Conservation (phyloP, 2,329 filamentous ascomycete genomes). For the Fusarium cyanostomum region DNA sequence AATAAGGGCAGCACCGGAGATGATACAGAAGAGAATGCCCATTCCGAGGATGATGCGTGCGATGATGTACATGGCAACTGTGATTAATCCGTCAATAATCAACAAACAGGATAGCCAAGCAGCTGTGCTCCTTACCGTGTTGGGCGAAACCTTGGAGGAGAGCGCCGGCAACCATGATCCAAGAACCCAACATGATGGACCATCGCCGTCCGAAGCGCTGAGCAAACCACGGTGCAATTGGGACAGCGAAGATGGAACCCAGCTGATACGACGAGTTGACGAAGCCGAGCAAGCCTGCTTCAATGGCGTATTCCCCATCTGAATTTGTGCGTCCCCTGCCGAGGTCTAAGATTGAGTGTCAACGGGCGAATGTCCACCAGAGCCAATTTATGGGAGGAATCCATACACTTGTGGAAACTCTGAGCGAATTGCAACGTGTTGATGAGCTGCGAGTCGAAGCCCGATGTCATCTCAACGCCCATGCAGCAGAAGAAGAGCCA, state of each 20-base stretch:
- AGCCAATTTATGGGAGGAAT: no score
- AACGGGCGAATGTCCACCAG: background rate
- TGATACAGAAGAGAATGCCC: slow-evolving; percentile 69
- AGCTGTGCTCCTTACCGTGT: slow-evolving; percentile 42
- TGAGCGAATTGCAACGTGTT: slow-evolving; percentile 54
- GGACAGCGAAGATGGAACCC: slow-evolving; percentile 63
- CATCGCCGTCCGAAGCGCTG: slow-evolving; percentile 57
- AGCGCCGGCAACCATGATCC: slow-evolving; percentile 64
- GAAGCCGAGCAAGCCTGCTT: slow-evolving; percentile 54
- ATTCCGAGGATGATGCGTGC: slow-evolving; percentile 68
- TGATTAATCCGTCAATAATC: background rate
- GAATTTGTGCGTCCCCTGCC: slow-evolving; percentile 30
- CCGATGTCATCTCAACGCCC: slow-evolving; percentile 66
- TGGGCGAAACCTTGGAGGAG: slow-evolving; percentile 63
- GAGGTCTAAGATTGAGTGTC: slow-evolving; percentile 13
- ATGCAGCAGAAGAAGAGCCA: slow-evolving; percentile 63
- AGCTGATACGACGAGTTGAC: slow-evolving; percentile 64
- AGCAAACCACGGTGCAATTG: slow-evolving; percentile 61
- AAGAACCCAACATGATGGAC: slow-evolving; percentile 65
- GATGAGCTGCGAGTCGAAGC: slow-evolving; percentile 61
- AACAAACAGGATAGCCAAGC: no score
- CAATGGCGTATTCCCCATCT: slow-evolving; percentile 38
- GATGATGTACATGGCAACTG: slow-evolving; percentile 68
- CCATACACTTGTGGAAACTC: slow-evolving; percentile 50
- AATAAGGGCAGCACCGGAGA: slow-evolving; percentile 66